These are phyloP conservation scores for Verticillium klebahnii DNA, from an alignment of 2,329 filamentous ascomycete genomes.

Conservation along the genomic window DNA sequence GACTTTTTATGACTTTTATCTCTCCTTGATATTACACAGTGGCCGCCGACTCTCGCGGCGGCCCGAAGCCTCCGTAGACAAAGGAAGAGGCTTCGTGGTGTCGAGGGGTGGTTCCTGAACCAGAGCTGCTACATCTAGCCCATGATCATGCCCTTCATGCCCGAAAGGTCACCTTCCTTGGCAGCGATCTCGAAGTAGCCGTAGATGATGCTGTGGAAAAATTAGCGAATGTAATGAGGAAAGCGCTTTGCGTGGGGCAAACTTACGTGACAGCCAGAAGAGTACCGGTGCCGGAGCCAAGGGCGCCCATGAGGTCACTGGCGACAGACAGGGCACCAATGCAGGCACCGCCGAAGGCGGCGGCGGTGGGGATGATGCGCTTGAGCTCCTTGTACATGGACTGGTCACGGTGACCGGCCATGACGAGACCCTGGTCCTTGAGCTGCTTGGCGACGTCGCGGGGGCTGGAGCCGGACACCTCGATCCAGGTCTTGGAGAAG, in stretches of 20 bases:
- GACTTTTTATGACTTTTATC: conserved; percentile 1
- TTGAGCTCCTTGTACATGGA: conserved; percentile 99
- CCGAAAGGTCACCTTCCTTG: conserved; percentile 92
- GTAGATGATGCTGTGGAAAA: conserved; percentile 81
- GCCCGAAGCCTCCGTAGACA: conserved; percentile 3
- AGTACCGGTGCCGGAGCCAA: conserved; percentile 96
- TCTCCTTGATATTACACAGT: conserved; percentile 5
- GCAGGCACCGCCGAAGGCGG: conserved; percentile 96
- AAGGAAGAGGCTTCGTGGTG: conserved; percentile 4
- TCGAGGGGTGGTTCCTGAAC: background rate
- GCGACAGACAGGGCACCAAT: conserved; percentile 96
- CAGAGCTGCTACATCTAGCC: conserved; percentile 35
- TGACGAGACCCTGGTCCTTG: conserved; percentile 98
- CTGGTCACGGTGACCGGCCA: conserved; percentile 99
- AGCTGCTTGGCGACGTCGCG: conserved; percentile 99
- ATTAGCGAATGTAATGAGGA: conserved; percentile 21
- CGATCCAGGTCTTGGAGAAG: conserved; percentile 99
- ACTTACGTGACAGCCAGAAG: conserved; percentile 97
- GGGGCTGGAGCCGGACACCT: conserved; percentile 95
- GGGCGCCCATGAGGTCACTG: conserved; percentile 90
- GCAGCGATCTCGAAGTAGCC: conserved; percentile 99
- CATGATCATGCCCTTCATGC: conserved; percentile 72
- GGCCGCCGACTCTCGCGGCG: conserved; percentile 1
- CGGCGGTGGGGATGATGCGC: conserved; percentile 96
- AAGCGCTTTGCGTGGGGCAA: conserved; percentile 1